Evolutionary conservation across 176 grass and related monocot species (phyloP), one percentile per base, ranked within the genome.

Genomic region (Olyra latifolia): DNA sequence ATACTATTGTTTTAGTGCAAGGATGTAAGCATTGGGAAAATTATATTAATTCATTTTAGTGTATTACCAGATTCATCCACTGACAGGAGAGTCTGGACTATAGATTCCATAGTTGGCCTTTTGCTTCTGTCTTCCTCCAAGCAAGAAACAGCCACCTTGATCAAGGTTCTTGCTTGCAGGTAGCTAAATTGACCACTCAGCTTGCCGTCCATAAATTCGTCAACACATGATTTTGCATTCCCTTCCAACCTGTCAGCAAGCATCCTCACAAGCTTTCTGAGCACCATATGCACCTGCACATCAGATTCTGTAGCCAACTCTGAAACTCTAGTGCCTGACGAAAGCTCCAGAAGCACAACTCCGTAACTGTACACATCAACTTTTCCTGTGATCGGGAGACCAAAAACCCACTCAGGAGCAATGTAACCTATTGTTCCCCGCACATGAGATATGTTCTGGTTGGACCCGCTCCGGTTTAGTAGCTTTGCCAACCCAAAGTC

Each of bases 331-430:
- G 50, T 7, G 7, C 50, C 50, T 53, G 50, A 1, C 19, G 66
- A 9, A 73, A 89, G 49, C 69, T 89, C 87, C 5, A 85, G 67
- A n/a, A 89, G 49, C 61, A 81, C 27, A 38, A 71, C 54, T 35
- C 79, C 79, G 0, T 71, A 81, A 8, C 66, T 81, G 8, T 81
- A 81, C 10, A 81, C 79, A 71, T 81, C 79, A 48, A 47, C 79
- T 29, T 81, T 71, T 47, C 54, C 67, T 35, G 79, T 81, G 66
- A 71, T 71, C 0, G 79, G 67, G 41, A 81, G 67, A 48, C 55
- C 44, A 6, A 66, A 71, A n/a, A 81, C 79, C 66, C 79, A 81
- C 53, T 71, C 79, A 35, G 79, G 79, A 47, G 79, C 78, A 29
- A 81, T 81, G 67, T 81, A 81, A 23, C 66, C 79, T 66, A 66